Evolutionary conservation across 2,329 filamentous ascomycete genomes (phyloP).

Genomic region (Microcyclospora tardicrescens): DNA sequence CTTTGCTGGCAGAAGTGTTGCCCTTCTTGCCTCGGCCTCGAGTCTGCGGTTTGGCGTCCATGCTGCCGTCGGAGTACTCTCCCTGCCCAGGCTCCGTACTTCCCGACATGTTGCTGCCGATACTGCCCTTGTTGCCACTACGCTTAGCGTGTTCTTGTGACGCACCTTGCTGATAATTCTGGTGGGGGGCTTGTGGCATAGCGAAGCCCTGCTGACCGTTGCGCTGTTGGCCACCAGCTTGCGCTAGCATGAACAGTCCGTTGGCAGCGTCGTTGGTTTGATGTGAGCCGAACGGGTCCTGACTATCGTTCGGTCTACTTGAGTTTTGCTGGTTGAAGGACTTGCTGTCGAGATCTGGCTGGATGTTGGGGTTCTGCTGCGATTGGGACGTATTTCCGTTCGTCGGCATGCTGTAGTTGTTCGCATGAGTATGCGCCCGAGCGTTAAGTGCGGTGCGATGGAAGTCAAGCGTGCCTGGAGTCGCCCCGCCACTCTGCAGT

Average conservation of each 20-base stretch:
- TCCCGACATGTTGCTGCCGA: conserved; percentile 47
- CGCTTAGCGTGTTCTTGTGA: conserved; percentile 15
- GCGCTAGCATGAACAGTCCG: conserved; percentile 79
- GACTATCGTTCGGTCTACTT: conserved; percentile 24
- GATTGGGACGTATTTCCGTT: conserved; percentile 32
- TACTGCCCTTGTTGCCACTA: conserved; percentile 34
- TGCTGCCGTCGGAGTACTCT: conserved; percentile 56
- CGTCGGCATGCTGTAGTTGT: conserved; percentile 25
- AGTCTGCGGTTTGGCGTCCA: conserved; percentile 48
- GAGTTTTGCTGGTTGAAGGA: conserved; percentile 39
- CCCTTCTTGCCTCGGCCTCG: conserved; percentile 57
- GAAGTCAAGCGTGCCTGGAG: conserved; percentile 84
- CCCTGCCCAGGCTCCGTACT: conserved; percentile 39
- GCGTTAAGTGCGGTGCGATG: conserved; percentile 83
- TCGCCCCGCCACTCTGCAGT: conserved; percentile 67
- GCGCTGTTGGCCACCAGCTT: conserved; percentile 46
- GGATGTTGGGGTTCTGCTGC: conserved; percentile 27
- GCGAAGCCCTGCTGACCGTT: conserved; percentile 39
- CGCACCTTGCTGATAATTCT: conserved; percentile 30
- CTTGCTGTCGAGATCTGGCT: conserved; percentile 26
- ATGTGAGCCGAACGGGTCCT: conserved; percentile 68
- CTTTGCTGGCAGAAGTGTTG: conserved; percentile 29
- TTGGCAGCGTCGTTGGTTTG: conserved; percentile 91
- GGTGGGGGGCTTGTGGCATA: conserved; percentile 28
- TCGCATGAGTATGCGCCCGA: conserved; percentile 45